Evolutionary conservation across 2,329 filamentous ascomycete genomes (phyloP).

Genomic region (Trichoderma guizhouense): DNA sequence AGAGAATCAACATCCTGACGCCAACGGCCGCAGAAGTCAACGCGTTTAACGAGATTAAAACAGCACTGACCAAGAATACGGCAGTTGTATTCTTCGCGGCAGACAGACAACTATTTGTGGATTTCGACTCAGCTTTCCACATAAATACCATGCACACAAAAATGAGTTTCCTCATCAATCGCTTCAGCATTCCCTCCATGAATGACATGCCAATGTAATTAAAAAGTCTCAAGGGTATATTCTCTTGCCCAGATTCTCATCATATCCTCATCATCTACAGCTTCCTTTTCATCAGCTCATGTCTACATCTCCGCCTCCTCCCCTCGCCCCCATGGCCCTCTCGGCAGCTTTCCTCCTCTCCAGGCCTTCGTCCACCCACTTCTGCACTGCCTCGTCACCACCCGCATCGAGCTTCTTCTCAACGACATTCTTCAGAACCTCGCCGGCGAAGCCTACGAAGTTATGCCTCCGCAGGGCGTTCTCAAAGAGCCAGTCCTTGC

Average conservation of each 20-base stretch:
- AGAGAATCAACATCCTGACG: too few species aligned
- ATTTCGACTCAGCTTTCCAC: background rate
- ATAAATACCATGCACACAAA: background rate
- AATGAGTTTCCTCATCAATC: background rate
- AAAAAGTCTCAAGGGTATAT: background rate
- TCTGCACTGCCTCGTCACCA: slow-evolving; percentile 61
- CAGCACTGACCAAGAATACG: too few species aligned
- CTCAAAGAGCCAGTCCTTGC: slow-evolving; percentile 87
- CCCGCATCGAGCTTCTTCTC: slow-evolving; percentile 66
- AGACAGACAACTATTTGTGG: too few species aligned
- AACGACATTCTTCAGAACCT: slow-evolving; percentile 86
- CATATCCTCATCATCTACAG: background rate
- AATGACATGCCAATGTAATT: background rate
- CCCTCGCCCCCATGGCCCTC: slow-evolving; percentile 31
- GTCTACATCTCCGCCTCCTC: slow-evolving; percentile 40
- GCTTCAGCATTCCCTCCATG: too few species aligned
- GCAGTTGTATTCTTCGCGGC: too few species aligned
- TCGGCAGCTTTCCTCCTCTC: slow-evolving; percentile 47
- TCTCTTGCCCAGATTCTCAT: background rate
- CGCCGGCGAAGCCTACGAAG: slow-evolving; percentile 92
- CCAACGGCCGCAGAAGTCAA: too few species aligned
- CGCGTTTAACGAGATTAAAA: too few species aligned
- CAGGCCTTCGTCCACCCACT: slow-evolving; percentile 70
- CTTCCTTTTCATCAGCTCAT: slow-evolving; percentile 35
- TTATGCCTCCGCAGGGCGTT: slow-evolving; percentile 90